Evolutionary conservation across 805 yeast species (phyloP).

Genomic region (Candida qinlingensis): DNA sequence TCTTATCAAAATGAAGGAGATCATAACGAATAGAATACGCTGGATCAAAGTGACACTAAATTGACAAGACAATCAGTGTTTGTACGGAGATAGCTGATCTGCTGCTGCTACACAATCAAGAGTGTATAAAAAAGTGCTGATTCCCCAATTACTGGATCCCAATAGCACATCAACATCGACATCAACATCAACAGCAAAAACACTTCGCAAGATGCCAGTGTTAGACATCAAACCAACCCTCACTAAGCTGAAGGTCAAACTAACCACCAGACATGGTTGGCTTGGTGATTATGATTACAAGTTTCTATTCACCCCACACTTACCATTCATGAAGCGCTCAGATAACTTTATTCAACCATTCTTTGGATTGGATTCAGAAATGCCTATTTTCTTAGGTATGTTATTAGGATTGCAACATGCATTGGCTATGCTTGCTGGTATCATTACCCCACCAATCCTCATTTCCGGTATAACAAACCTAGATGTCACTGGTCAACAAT

Average conservation of each 20-base stretch:
- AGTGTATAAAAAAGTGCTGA: too few relatives aligned
- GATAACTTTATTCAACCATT: conserved; percentile 63
- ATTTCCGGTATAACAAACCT: conserved; percentile 63
- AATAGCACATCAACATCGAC: too few relatives aligned
- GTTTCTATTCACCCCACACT: conserved; percentile 70
- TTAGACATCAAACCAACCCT: neutral
- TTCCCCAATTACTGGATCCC: too few relatives aligned
- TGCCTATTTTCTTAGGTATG: conserved; percentile 77
- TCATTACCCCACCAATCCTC: conserved; percentile 77
- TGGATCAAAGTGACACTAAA: too few relatives aligned
- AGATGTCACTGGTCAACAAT: conserved; percentile 43
- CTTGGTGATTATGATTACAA: conserved; percentile 86
- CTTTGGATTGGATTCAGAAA: conserved; percentile 71
- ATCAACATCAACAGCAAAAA: neutral
- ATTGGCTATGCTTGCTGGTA: conserved; percentile 87
- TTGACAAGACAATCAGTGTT: too few relatives aligned
- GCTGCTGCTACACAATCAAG: too few relatives aligned
- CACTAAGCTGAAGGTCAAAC: conserved; percentile 26
- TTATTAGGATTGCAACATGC: conserved; percentile 85
- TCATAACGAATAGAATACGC: too few relatives aligned
- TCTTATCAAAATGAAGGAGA: too few relatives aligned
- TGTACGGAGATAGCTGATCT: too few relatives aligned
- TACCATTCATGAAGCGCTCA: conserved; percentile 55
- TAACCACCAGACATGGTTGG: conserved; percentile 74
- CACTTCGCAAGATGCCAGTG: neutral